Conservation (phyloP, 768 basidiomycete genomes). For the Pleurotus pulmonarius region DNA sequence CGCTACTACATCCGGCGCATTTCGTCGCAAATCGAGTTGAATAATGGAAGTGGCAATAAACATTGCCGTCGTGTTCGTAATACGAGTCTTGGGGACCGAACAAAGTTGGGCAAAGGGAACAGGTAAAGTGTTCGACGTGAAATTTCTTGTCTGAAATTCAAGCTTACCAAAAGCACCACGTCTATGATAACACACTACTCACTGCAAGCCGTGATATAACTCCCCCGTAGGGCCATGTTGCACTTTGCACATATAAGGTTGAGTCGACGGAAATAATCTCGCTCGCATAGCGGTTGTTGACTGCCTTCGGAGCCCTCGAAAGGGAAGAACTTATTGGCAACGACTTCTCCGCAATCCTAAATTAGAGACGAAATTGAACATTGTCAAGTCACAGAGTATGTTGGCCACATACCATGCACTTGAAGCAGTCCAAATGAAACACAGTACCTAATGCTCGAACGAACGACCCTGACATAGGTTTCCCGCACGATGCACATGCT, state of each 20-base stretch:
- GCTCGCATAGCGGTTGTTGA: constrained; percentile 95
- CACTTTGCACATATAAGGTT: constrained; percentile 98
- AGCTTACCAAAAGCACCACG: constrained; percentile 3
- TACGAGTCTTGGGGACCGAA: constrained; percentile 99
- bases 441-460: constrained; percentile 92
- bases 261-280: constrained; percentile 94
- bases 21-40: constrained; percentile 98
- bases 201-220: constrained; percentile 99
- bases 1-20: constrained; percentile 95
- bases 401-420: constrained; percentile 75
- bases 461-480: constrained; percentile 90
- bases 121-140: constrained; percentile 99
- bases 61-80: constrained; percentile 97
- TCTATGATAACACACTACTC: constrained; percentile 47
- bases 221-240: constrained; percentile 88
- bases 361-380: constrained; percentile 10
- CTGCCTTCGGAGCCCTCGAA: constrained; percentile 88
- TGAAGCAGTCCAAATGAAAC: constrained; percentile 97
- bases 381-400: background rate
- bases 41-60: constrained; percentile 99
- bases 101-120: constrained; percentile 91
- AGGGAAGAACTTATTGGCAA: constrained; percentile 98
- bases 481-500: constrained; percentile 73
- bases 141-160: constrained; percentile 83
- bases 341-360: constrained; percentile 94